Evolutionary conservation across 1,284 basidiomycete genomes (phyloP).

Genomic region (Irpex sp.): DNA sequence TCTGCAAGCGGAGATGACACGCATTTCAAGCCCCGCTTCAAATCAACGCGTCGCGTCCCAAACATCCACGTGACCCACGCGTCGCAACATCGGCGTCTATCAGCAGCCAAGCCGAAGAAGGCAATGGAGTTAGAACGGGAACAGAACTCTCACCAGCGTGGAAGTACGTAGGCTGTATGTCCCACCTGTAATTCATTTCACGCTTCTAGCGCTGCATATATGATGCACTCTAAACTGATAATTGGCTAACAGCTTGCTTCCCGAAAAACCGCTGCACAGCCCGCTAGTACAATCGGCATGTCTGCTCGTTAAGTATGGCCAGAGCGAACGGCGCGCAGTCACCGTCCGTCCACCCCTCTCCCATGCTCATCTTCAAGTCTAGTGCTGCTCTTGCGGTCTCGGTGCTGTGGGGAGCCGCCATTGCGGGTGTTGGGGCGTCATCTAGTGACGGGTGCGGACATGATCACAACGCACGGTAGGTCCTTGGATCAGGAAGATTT

Average conservation of each 20-base stretch:
- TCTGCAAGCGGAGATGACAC: slow-evolving; percentile 25
- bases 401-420: background rate
- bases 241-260: background rate
- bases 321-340: background rate
- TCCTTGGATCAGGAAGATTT: background rate
- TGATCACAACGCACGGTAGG: background rate
- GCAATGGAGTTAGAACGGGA: slow-evolving; percentile 8
- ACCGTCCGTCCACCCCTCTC: background rate
- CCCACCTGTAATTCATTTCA: background rate
- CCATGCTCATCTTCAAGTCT: background rate
- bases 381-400: background rate
- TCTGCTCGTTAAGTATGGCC: background rate
- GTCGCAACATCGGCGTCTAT: slow-evolving; percentile 14
- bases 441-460: background rate
- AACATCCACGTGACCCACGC: slow-evolving; percentile 24
- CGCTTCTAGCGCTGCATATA: background rate
- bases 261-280: background rate
- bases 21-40: slow-evolving; percentile 27
- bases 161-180: background rate
- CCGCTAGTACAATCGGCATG: background rate
- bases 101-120: background rate
- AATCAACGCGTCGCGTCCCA: slow-evolving; percentile 26
- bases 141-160: background rate
- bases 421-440: background rate
- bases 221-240: background rate